Percentiles rank a stretch among this genome's conserved stretches.
Conservation (phyloP, 2,329 filamentous ascomycete species). For the Neopestalotiopsis clavispora region DNA sequence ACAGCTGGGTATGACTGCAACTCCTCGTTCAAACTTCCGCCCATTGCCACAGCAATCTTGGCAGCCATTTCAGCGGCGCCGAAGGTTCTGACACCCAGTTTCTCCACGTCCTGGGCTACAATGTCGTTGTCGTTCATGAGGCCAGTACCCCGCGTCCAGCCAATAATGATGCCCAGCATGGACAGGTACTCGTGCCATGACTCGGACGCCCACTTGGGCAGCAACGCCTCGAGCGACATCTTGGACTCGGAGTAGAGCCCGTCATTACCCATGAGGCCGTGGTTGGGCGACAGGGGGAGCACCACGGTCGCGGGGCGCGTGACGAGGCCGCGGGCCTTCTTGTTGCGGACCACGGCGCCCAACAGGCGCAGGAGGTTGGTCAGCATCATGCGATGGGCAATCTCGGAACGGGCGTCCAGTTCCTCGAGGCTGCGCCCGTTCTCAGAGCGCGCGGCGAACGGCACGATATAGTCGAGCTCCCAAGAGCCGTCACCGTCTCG, state of each 20-base stretch:
- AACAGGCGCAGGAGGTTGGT: constrained; percentile 44
- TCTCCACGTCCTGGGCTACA: constrained; percentile 39
- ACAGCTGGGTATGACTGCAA: constrained; percentile 35
- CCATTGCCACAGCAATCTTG: constrained; percentile 35
- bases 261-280: constrained; percentile 43
- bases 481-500: too few relatives aligned
- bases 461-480: too few relatives aligned
- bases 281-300: constrained; percentile 48
- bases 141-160: constrained; percentile 49
- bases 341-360: constrained; percentile 36
- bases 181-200: constrained; percentile 42
- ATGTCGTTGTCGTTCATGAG: constrained; percentile 48
- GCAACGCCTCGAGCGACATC: constrained; percentile 40
- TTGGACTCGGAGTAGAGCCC: constrained; percentile 32
- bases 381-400: constrained; percentile 45
- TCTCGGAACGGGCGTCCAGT: constrained; percentile 31
- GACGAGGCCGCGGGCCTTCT: constrained; percentile 26
- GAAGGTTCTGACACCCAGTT: constrained; percentile 42
- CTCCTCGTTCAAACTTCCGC: too few relatives aligned
- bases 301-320: constrained; percentile 41
- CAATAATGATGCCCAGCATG: constrained; percentile 46
- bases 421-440: too few relatives aligned
- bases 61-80: constrained; percentile 45
- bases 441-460: too few relatives aligned
- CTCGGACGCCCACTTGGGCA: constrained; percentile 40